A percentile compares a stretch with the other conserved stretches of the same genome.
phyloP scores from a whole-genome alignment of 192 early-diverging fungal genomes.

The Coemansia sp. region DNA sequence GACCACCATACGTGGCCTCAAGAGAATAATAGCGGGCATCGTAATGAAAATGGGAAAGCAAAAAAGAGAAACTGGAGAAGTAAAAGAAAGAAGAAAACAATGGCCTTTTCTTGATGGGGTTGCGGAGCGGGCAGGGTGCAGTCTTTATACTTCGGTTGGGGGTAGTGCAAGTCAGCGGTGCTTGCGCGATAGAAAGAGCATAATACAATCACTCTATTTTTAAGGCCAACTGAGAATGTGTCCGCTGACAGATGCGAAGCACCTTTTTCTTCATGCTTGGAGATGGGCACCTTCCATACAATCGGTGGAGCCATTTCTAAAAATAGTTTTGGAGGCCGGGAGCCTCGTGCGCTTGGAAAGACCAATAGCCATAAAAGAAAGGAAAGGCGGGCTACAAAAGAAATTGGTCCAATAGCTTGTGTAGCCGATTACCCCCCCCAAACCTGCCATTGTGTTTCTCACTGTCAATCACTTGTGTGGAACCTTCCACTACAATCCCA shows the following conservation, averaged over 20 bases:
- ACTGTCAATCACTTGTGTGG: too few species aligned
- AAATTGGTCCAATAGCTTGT: too few species aligned
- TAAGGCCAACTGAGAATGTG: neutral
- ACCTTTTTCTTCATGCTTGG: too few species aligned
- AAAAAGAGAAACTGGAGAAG: neutral
- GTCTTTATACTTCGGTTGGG: neutral
- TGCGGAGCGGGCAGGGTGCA: neutral
- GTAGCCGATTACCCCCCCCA: too few species aligned
- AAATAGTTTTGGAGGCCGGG: too few species aligned
- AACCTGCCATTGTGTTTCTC: too few species aligned
- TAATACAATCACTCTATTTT: neutral
- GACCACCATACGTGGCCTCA: slow-evolving; percentile 8
- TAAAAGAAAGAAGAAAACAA: neutral
- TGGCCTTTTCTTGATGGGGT: neutral
- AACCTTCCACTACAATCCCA: too few species aligned
- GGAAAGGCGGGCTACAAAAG: too few species aligned
- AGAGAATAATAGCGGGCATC: slow-evolving; percentile 1
- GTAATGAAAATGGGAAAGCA: neutral
- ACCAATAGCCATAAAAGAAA: too few species aligned
- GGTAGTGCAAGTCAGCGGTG: neutral
- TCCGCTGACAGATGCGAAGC: neutral
- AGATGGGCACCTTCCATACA: too few species aligned
- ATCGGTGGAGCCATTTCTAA: too few species aligned
- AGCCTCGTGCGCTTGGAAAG: too few species aligned
- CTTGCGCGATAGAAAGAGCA: neutral